Evolutionary conservation across 768 basidiomycete genomes (phyloP).

Genomic region (Mrakia gelida): DNA sequence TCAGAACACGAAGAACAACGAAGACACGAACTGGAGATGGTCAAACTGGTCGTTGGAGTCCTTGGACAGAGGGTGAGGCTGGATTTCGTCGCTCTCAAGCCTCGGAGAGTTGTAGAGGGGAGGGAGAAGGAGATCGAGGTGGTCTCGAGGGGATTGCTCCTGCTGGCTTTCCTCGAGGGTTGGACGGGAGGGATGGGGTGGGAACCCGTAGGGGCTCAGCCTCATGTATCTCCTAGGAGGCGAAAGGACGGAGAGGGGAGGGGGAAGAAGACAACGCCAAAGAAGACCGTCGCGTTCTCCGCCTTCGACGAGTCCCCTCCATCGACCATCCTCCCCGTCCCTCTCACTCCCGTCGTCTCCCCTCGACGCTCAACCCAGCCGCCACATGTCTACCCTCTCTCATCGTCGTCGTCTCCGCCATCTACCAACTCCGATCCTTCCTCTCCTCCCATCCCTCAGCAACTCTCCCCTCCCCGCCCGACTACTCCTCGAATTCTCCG

Average conservation of each 20-base stretch:
- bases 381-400: too few species aligned
- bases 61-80: neutral
- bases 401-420: too few species aligned
- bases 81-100: neutral
- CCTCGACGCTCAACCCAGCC: too few species aligned
- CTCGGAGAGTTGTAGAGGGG: neutral
- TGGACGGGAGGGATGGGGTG: neutral
- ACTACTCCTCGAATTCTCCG: neutral
- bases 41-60: neutral
- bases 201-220: neutral
- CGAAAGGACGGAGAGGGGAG: neutral
- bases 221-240: neutral
- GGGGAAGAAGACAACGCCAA: neutral
- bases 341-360: too few species aligned
- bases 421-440: too few species aligned
- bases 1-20: constrained; percentile 2
- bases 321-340: too few species aligned
- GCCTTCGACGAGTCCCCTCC: too few species aligned
- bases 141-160: neutral
- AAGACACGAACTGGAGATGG: neutral
- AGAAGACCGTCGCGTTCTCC: too few species aligned
- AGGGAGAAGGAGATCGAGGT: neutral
- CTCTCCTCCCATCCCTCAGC: too few species aligned
- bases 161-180: neutral
- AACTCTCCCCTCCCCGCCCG: neutral